These are phyloP conservation scores for Lachancea lanzarotensis DNA, from an alignment of 805 yeast species.

Conservation along the genomic window DNA sequence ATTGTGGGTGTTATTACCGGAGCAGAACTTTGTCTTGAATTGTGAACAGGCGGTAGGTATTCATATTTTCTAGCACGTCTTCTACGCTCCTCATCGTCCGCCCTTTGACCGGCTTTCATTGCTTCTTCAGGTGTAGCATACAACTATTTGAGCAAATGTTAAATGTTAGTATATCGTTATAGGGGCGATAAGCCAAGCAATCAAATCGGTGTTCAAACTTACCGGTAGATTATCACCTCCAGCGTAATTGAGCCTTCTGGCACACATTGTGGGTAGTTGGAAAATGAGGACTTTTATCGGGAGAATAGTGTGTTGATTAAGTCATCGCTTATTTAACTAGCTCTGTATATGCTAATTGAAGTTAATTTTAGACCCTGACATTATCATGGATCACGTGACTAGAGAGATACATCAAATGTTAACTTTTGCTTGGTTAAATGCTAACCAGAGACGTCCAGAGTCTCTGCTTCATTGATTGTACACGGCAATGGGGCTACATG, in stretches of 20 bases:
- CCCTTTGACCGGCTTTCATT: conserved; percentile 24
- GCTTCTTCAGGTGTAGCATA: conserved; percentile 35
- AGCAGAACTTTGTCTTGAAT: conserved; percentile 1
- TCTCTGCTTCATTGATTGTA: too few relatives aligned
- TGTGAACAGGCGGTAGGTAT: conserved; percentile 4
- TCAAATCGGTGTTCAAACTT: conserved; percentile 12
- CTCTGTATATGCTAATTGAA: background rate
- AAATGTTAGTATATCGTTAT: conserved; percentile 7
- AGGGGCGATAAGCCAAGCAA: background rate
- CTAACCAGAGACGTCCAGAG: too few relatives aligned
- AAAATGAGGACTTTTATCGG: background rate
- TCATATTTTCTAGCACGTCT: conserved; percentile 21
- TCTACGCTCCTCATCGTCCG: conserved; percentile 23
- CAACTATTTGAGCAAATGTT: conserved; percentile 10
- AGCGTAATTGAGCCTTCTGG: conserved; percentile 29
- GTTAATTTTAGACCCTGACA: too few relatives aligned
- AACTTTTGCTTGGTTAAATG: too few relatives aligned
- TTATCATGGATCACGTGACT: too few relatives aligned
- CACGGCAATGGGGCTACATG: too few relatives aligned
- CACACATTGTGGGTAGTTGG: conserved; percentile 18
- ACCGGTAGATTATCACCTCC: conserved; percentile 31
- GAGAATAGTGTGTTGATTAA: background rate
- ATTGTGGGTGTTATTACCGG: conserved; percentile 1
- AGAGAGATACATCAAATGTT: too few relatives aligned
- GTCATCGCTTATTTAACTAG: background rate